Conservation (phyloP, 257 asterid genomes). For the Gentiana macrophylla region DNA sequence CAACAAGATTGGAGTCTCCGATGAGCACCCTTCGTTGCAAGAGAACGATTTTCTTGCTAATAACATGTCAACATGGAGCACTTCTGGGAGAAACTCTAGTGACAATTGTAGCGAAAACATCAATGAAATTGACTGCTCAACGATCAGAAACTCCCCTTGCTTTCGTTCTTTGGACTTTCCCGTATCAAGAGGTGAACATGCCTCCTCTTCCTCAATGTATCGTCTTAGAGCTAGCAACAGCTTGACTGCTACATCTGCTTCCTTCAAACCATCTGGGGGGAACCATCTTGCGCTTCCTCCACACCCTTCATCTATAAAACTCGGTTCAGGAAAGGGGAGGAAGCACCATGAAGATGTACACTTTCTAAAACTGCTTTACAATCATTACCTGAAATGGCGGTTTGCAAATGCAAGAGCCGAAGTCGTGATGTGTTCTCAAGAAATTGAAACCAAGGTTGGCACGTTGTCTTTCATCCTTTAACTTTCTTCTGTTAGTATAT, state of each 20-base stretch:
- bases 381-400: slow-evolving; percentile 58
- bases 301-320: slow-evolving; percentile 42
- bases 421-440: slow-evolving; percentile 33
- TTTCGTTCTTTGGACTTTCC: slow-evolving; percentile 51
- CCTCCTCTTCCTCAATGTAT: slow-evolving; percentile 10
- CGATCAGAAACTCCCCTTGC: slow-evolving; percentile 15
- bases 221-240: slow-evolving; percentile 12
- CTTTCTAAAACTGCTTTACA: slow-evolving; percentile 49
- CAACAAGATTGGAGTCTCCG: slow-evolving; percentile 19
- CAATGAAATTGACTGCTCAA: slow-evolving; percentile 24
- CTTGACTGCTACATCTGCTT: slow-evolving; percentile 8
- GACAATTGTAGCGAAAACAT: slow-evolving; percentile 9
- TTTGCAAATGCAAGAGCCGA: slow-evolving; percentile 64
- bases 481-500: background rate
- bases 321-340: slow-evolving; percentile 43
- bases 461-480: background rate
- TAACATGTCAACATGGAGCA: slow-evolving; percentile 21
- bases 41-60: slow-evolving; percentile 28
- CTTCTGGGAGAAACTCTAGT: slow-evolving; percentile 27
- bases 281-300: slow-evolving; percentile 45
- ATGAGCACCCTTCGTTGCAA: slow-evolving; percentile 38
- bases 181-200: background rate
- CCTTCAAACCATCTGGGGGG: slow-evolving; percentile 22
- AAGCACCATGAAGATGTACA: slow-evolving; percentile 55
- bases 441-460: slow-evolving; percentile 53